Conservation (phyloP, 306 rosid genomes). For the Prunus fruticosa region DNA sequence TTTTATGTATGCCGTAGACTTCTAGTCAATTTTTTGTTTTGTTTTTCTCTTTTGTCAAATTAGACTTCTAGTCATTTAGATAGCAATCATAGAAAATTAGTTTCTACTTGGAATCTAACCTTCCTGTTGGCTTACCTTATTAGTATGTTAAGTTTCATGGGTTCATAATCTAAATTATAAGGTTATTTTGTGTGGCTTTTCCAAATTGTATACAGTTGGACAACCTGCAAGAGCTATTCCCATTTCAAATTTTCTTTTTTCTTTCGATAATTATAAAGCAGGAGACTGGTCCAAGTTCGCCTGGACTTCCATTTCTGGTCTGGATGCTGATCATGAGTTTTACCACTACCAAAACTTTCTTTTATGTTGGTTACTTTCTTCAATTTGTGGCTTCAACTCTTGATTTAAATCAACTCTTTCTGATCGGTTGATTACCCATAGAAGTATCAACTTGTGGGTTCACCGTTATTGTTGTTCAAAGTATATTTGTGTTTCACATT, state of each 20-base stretch:
- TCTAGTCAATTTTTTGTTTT: too few relatives aligned
- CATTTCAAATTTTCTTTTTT: not conserved
- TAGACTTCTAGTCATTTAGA: not conserved
- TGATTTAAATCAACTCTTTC: not conserved
- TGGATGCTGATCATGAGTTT: conserved; percentile 1
- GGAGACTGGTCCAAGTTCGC: not conserved
- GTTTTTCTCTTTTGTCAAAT: too few relatives aligned
- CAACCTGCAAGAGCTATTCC: not conserved
- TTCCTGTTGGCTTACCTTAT: not conserved
- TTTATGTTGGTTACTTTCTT: not conserved
- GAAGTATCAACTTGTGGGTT: conserved; percentile 1
- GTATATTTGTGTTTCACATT: conserved; percentile 25
- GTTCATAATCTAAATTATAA: not conserved
- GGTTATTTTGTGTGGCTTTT: not conserved
- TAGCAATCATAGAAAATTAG: not conserved
- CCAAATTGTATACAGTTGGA: not conserved
- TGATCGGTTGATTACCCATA: not conserved
- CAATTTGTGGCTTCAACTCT: not conserved
- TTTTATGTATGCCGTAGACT: not conserved
- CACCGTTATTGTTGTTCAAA: not conserved
- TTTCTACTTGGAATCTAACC: not conserved
- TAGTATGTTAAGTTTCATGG: not conserved
- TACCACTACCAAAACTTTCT: not conserved
- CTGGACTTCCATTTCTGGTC: not conserved
- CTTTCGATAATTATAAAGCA: not conserved